Conservation (phyloP, 192 early-diverging fungal genomes). For the Podochytrium sp. region DNA sequence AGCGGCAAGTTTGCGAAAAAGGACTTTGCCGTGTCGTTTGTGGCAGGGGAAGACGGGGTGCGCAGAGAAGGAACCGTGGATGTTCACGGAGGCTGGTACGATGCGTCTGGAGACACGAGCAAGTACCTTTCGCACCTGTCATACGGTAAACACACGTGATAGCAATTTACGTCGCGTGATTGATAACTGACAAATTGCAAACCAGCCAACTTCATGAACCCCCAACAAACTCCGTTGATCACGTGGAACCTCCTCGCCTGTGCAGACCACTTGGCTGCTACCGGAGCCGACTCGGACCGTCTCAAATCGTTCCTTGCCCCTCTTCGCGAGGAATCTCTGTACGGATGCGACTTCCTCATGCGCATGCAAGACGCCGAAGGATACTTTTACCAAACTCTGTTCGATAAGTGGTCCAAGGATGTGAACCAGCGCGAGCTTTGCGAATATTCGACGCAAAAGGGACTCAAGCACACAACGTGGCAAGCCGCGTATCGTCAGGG, state of each 20-base stretch:
- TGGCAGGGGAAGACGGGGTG: background rate
- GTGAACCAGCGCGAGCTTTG: conserved; percentile 27
- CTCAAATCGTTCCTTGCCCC: conserved; percentile 6
- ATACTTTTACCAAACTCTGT: conserved; percentile 28
- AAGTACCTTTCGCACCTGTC: conserved; percentile 23
- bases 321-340: conserved; percentile 20
- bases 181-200: too few species aligned
- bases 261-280: background rate
- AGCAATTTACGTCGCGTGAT: too few species aligned
- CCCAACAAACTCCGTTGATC: conserved; percentile 17
- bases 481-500: conserved; percentile 23
- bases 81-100: conserved; percentile 9
- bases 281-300: background rate
- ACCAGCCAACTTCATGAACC: conserved; percentile 31
- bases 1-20: conserved; percentile 5
- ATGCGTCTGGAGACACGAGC: conserved; percentile 6
- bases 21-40: background rate
- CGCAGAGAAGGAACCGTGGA: background rate
- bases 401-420: conserved; percentile 30
- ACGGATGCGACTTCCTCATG: conserved; percentile 20
- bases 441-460: conserved; percentile 23
- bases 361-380: conserved; percentile 23
- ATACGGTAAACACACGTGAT: conserved; percentile 6
- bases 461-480: conserved; percentile 20
- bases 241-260: conserved; percentile 7